These are phyloP conservation scores for Boletellus ananiceps DNA, from an alignment of 768 basidiomycete species.

Conservation along the genomic window DNA sequence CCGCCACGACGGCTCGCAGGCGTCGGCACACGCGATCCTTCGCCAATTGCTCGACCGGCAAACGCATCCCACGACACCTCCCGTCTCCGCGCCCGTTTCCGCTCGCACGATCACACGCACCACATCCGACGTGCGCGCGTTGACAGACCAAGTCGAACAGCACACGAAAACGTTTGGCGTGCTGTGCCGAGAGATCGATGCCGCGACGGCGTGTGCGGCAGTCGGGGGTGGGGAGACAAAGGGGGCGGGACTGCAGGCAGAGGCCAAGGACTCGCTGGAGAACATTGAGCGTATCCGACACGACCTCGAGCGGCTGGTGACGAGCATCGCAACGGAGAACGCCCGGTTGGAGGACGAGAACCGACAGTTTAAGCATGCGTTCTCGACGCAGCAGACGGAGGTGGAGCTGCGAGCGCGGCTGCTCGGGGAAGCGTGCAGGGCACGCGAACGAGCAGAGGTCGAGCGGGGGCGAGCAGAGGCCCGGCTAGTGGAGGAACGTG, in stretches of 20 bases:
- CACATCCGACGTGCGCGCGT: constrained; percentile 40
- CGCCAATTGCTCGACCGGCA: constrained; percentile 34
- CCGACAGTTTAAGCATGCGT: constrained; percentile 8
- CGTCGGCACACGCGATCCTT: constrained; percentile 44
- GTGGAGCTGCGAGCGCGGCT: constrained; percentile 7
- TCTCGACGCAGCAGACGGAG: constrained; percentile 10
- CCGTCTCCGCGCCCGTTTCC: too few species aligned
- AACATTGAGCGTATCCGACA: constrained; percentile 39
- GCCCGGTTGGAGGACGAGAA: constrained; percentile 24
- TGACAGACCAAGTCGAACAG: constrained; percentile 38
- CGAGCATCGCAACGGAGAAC: constrained; percentile 34
- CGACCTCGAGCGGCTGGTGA: constrained; percentile 38
- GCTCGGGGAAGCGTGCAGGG: constrained; percentile 22
- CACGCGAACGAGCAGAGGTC: constrained; percentile 16
- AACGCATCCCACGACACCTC: too few species aligned
- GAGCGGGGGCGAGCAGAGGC: constrained; percentile 12
- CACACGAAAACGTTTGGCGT: constrained; percentile 40
- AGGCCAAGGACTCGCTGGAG: constrained; percentile 35
- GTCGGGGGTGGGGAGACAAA: constrained; percentile 37
- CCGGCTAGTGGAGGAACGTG: constrained; percentile 15
- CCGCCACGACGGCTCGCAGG: constrained; percentile 37
- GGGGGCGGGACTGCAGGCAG: constrained; percentile 33
- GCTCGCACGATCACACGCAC: constrained; percentile 40
- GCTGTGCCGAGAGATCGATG: constrained; percentile 40
- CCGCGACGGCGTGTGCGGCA: constrained; percentile 27